Base-by-base conservation (phyloP, 2,329 filamentous ascomycete genomes). In the Ascochyta rabiei region DNA sequence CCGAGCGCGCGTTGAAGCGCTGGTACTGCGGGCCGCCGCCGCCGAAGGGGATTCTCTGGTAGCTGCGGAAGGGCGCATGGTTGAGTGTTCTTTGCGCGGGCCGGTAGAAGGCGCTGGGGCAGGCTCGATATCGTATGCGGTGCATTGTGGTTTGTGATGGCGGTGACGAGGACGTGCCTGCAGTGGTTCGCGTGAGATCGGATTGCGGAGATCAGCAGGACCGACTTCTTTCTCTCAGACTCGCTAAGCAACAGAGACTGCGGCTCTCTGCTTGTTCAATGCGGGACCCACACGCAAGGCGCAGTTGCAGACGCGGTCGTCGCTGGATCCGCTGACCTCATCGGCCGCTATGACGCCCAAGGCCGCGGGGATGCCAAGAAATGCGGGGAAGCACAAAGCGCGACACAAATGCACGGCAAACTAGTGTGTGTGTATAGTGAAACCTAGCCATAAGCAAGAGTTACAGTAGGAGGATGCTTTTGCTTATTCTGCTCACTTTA, bases 21-120 rank as follows among this genome's bases (percentile, higher is more conserved):
- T 64, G 63, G 64, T 73, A 73, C 47, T 68, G 66, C 3, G 61
- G 62, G 15, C 62, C 48, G 31, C 24, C 16, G 41, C 61, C 57
- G 46, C 62, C 60, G 46, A 68, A 67, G 23, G 62, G 63, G 21
- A 60, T 48, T 45, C 62, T 63, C 51, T 68, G 57, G 59, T 70
- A 70, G 51, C 56, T 43, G 42, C 69, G 65, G 37, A 46, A 49
- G 8, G 41, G 62, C 9, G 43, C 52, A 57, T 58, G 30, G 24
- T 28, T 48, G 45, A 18, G 28, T 3, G 24, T 7, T 10, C 2
- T 16, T n/a, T 52, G 19, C 33, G 53, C 34, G 2, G 52, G 18
- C 2, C 24, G 28, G 7, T 38, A 45, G 16, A 62, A 58, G 33
- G 49, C 30, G n/a, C 28, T 19, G 6, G 59, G 38, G n/a, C 50